phyloP scores from a whole-genome alignment of 805 yeast species.

The Kodamaea laetipori region DNA sequence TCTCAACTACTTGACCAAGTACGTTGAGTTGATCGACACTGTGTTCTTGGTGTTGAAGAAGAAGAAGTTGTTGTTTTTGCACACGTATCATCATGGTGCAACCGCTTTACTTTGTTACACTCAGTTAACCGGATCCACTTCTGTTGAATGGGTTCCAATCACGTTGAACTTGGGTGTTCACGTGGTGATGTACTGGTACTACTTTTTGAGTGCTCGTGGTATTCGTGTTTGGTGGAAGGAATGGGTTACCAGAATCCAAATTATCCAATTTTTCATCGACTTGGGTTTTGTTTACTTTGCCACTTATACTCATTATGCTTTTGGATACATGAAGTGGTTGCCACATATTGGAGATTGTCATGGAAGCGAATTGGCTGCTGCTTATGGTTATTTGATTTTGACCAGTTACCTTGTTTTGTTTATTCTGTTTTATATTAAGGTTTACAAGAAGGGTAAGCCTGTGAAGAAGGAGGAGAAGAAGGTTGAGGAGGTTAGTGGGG shows the following conservation, averaged over 20 bases:
- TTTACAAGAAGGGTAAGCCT: constrained; percentile 57
- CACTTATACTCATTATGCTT: constrained; percentile 85
- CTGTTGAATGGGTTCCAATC: constrained; percentile 96
- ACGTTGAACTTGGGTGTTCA: constrained; percentile 87
- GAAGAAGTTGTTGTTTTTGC: constrained; percentile 89
- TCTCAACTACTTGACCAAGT: constrained; percentile 89
- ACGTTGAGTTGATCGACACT: constrained; percentile 86
- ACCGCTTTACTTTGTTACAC: constrained; percentile 93
- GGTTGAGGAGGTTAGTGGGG: constrained; percentile 16
- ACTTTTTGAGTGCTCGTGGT: constrained; percentile 89
- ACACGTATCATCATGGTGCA: constrained; percentile 97
- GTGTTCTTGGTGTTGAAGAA: constrained; percentile 87
- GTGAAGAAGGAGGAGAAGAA: constrained; percentile 27
- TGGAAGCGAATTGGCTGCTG: constrained; percentile 93
- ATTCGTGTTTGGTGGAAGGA: constrained; percentile 99
- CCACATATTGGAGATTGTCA: constrained; percentile 82
- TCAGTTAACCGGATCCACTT: constrained; percentile 84
- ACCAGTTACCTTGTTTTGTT: constrained; percentile 87
- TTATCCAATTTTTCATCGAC: constrained; percentile 88
- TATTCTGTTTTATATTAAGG: constrained; percentile 88
- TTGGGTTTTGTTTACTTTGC: constrained; percentile 91
- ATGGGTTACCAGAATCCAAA: constrained; percentile 97
- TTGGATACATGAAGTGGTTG: constrained; percentile 58
- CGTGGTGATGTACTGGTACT: constrained; percentile 97
- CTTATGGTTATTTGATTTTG: constrained; percentile 83